These are phyloP conservation scores for Camellia lanceoleosa DNA, from an alignment of 148 eudicot genomes.

Conservation along the genomic window DNA sequence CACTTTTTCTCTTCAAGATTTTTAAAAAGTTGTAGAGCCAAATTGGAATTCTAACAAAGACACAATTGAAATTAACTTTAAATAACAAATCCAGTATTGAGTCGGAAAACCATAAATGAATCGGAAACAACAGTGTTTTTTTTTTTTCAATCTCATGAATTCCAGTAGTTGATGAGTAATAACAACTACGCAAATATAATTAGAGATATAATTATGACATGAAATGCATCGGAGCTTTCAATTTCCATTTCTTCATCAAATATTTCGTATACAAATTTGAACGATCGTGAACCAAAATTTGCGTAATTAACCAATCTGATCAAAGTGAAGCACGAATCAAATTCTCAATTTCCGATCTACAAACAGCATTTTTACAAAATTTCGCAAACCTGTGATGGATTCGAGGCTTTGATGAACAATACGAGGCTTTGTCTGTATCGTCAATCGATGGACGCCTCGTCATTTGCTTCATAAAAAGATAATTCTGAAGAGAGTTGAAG, in stretches of 20 bases:
- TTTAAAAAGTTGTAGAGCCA: not conserved
- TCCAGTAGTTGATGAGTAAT: not conserved
- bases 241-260: not conserved
- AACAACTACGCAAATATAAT: not conserved
- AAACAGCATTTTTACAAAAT: not conserved
- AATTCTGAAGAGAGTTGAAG: conserved; percentile 11
- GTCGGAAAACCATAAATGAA: not conserved
- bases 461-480: conserved; percentile 1
- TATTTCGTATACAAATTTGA: too few species aligned
- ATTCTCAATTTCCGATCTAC: not conserved
- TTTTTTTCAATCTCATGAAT: not conserved
- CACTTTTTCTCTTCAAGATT: not conserved
- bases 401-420: conserved; percentile 6
- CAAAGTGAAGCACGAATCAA: not conserved
- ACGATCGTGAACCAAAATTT: not conserved
- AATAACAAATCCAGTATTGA: not conserved
- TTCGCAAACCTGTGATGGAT: conserved; percentile 15
- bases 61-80: not conserved
- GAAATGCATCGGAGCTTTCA: not conserved
- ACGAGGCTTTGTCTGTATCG: not conserved
- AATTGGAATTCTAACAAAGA: not conserved
- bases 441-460: conserved; percentile 1
- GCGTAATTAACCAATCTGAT: not conserved
- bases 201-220: too few species aligned
- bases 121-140: not conserved